A percentile compares a stretch with the other conserved stretches of the same genome.
phyloP scores from a whole-genome alignment of 1,284 basidiomycete species.

The Ceratobasidium sp. region DNA sequence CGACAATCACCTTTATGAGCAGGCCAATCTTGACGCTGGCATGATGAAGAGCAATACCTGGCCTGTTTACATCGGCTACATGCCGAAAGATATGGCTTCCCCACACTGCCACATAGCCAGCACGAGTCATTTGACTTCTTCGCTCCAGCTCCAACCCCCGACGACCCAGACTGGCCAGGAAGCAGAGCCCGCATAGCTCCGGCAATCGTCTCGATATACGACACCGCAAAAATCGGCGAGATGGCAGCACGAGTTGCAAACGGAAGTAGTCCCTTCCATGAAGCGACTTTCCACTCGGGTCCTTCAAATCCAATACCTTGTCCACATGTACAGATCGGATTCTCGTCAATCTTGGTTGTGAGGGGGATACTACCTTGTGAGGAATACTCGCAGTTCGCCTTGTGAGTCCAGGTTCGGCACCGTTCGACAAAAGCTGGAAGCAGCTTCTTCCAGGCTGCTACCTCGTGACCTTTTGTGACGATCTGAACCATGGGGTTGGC shows the following conservation, averaged over 20 bases:
- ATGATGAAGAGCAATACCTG: not conserved
- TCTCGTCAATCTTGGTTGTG: not conserved
- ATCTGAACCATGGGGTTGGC: not conserved
- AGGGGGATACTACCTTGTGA: not conserved
- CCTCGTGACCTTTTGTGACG: not conserved
- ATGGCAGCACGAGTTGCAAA: slow-evolving; percentile 15
- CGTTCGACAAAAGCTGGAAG: slow-evolving; percentile 1
- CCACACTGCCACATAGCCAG: too few species aligned
- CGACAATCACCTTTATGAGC: not conserved
- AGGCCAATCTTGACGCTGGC: not conserved
- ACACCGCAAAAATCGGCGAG: slow-evolving; percentile 15
- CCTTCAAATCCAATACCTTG: slow-evolving; percentile 14
- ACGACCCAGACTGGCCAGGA: too few species aligned
- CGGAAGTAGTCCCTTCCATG: slow-evolving; percentile 4
- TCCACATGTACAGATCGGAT: slow-evolving; percentile 5
- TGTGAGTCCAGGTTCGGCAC: slow-evolving; percentile 11
- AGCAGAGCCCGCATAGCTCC: not conserved
- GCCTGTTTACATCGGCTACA: not conserved
- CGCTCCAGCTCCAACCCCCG: too few species aligned
- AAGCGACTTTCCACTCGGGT: not conserved
- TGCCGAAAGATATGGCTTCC: not conserved
- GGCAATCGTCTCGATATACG: slow-evolving; percentile 8
- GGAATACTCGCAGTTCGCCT: slow-evolving; percentile 3
- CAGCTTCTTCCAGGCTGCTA: not conserved
- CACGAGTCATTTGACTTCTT: too few species aligned